Evolutionary conservation across 345 rosid species (phyloP).

Genomic region (Eucalyptus urophylla): DNA sequence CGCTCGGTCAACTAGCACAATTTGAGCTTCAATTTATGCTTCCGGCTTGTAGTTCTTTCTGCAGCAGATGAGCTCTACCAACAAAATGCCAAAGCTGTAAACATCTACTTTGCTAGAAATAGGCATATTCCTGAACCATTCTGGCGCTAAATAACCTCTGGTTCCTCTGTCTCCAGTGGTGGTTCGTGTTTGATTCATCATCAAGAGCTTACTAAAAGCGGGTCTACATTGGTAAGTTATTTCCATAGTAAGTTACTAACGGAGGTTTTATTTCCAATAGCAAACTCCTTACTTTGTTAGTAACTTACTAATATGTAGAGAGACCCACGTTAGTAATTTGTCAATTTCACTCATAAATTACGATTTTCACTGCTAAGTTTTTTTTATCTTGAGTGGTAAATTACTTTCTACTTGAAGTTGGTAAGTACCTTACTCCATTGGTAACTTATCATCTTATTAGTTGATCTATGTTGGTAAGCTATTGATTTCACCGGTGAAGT

Average conservation of each 20-base stretch:
- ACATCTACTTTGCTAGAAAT: slow-evolving; percentile 14
- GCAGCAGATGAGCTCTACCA: neutral
- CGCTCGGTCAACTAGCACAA: neutral
- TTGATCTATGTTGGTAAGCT: neutral
- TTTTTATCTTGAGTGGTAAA: neutral
- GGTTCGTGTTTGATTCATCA: neutral
- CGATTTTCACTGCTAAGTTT: neutral
- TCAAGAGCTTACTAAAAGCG: neutral
- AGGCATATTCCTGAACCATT: neutral
- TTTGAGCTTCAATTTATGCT: neutral
- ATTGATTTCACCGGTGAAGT: neutral
- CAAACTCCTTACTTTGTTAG: too few species aligned
- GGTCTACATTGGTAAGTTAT: too few species aligned
- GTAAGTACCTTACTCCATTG: neutral
- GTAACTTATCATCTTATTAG: neutral
- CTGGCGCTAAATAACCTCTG: neutral
- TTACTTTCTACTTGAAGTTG: neutral
- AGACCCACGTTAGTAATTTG: too few species aligned
- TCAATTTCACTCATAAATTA: too few species aligned
- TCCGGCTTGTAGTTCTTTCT: neutral
- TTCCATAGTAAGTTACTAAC: too few species aligned
- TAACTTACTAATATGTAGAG: too few species aligned
- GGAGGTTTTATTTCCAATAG: too few species aligned
- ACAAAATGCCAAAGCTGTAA: slow-evolving; percentile 6
- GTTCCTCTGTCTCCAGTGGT: neutral